phyloP scores from a whole-genome alignment of 2,329 filamentous ascomycete species.

The Coniochaeta prunicola region DNA sequence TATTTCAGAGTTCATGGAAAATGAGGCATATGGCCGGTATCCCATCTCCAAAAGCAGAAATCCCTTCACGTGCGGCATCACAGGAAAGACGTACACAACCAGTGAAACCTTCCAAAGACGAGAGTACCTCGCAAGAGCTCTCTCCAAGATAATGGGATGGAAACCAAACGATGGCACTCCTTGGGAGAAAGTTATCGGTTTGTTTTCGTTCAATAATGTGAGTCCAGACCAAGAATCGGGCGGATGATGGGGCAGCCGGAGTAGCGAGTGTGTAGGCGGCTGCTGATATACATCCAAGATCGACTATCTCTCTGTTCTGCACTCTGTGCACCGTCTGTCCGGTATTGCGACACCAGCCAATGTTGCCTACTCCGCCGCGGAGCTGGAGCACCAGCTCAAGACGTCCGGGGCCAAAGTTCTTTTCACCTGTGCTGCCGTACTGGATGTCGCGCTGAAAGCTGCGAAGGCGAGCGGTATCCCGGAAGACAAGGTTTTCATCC shows the following conservation, averaged over 20 bases:
- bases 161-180: constrained; percentile 62
- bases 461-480: constrained; percentile 57
- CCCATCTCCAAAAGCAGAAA: constrained; percentile 56
- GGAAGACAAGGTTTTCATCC: constrained; percentile 57
- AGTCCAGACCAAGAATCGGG: constrained; percentile 12
- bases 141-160: constrained; percentile 67
- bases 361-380: constrained; percentile 62
- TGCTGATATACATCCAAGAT: constrained; percentile 38
- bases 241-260: not conserved
- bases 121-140: constrained; percentile 58
- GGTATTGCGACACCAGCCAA: constrained; percentile 70
- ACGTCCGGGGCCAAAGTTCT: constrained; percentile 62
- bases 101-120: constrained; percentile 58
- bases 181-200: constrained; percentile 72
- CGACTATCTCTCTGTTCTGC: constrained; percentile 65
- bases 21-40: constrained; percentile 61
- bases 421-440: constrained; percentile 63
- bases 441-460: constrained; percentile 57
- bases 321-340: constrained; percentile 68
- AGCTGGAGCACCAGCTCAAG: constrained; percentile 65
- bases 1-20: constrained; percentile 69
- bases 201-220: constrained; percentile 78
- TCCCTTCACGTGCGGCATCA: constrained; percentile 72
- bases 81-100: constrained; percentile 58
- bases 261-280: constrained; percentile 3